Evolutionary conservation across 2,329 filamentous ascomycete species (phyloP), one percentile per base, ranked within the genome.

Genomic region (Fusarium ramigenum): DNA sequence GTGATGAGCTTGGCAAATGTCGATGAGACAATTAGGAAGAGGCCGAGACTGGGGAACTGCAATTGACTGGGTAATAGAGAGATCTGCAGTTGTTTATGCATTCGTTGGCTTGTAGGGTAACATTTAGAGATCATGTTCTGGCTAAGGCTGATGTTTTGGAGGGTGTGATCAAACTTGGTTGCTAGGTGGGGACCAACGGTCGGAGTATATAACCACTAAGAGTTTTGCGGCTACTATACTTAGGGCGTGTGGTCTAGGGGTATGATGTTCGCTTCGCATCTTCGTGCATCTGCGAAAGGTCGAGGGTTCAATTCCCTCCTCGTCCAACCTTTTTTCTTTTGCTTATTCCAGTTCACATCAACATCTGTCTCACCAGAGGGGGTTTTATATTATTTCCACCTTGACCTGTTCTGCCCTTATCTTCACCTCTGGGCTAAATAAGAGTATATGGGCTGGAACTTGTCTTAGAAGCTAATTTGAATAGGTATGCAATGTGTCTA

Each of bases 181-280:
- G 7, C 19, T 4, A 2, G 9, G 7, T 2, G 6, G 0, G 9
- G 5, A 21, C 5, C 1, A 0, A 0, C 2, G 1, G 0, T 2
- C 1, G 0, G 0, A 39, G 50, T 16, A 52, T 52, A 40, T 60
- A 3, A 0, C 0, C 0, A 0, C 2, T 0, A 4, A 12, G 34
- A 43, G 16, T 18, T 44, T 28, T 2, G 10, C n/a, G 12, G 18
- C 1, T 18, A 2, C 2, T 39, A 59, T 36, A 14, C 0, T 8
- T 5, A 42, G 65, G 65, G 65, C 65, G 46, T 68, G 47, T 68
- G 65, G 65, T 68, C 65, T 68, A 68, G 65, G 65, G 65, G 65
- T 54, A 68, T 68, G 65, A 68, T 62, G 40, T 68, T 68, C 65
- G 53, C 65, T 68, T 68, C 65, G 65, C 65, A 68, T 68, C 7